Conservation (phyloP, 306 rosid genomes). For the Cucurbita moschata region DNA sequence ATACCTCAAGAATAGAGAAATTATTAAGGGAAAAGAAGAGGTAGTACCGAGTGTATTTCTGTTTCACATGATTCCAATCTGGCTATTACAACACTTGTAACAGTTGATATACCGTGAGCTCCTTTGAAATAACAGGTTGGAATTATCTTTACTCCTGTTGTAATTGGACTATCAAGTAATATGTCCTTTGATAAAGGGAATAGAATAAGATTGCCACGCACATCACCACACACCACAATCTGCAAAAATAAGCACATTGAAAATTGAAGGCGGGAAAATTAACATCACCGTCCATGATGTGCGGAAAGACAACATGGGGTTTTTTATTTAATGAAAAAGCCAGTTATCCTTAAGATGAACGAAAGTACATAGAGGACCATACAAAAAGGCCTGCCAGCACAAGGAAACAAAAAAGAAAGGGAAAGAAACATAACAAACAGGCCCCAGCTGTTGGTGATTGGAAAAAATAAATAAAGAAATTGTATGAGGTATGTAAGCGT, state of each 20-base stretch:
- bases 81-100: constrained; percentile 47
- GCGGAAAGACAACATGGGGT: neutral
- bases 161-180: constrained; percentile 18
- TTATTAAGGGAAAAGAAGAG: neutral
- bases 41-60: constrained; percentile 62
- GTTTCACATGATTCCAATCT: constrained; percentile 28
- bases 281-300: neutral
- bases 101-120: constrained; percentile 90
- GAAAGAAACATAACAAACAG: neutral
- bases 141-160: constrained; percentile 29
- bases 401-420: neutral
- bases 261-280: neutral
- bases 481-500: neutral
- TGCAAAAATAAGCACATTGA: constrained; percentile 15
- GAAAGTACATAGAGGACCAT: neutral
- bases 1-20: constrained; percentile 1
- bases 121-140: constrained; percentile 66
- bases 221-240: constrained; percentile 85
- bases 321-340: neutral
- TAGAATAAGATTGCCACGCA: constrained; percentile 76
- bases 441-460: neutral
- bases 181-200: constrained; percentile 49
- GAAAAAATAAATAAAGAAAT: neutral
- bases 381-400: neutral
- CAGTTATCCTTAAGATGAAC: neutral